Base-by-base conservation (phyloP, 73 alveolate genomes). In the Uronychia binucleata region DNA sequence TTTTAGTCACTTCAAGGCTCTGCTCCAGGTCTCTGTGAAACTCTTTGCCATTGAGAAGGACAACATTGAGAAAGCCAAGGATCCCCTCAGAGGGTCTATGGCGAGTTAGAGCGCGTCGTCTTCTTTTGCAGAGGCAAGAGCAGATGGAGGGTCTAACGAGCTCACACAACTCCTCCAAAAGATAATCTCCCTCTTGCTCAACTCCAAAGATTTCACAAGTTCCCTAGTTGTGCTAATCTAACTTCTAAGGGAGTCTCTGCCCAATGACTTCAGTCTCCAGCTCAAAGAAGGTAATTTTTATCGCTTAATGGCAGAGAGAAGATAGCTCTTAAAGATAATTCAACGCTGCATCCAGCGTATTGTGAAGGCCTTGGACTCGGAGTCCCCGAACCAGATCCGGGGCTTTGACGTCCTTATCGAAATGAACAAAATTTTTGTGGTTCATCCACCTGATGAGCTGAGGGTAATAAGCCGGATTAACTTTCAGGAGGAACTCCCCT, bases 401-500 rank as follows among this genome's bases (percentile, higher is more conserved):
- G 91, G 89, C 11, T 89, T 89, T 60, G 95, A 89, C 67, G 90
- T 89, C 19, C 86, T 89, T 26, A 78, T 89, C 27, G 95, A 89
- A 67, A 89, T 89, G 95, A 74, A 84, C 46, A 84, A 75, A 83
- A 80, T 89, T 25, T 89, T 89, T 75, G 28, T 77, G 8, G 75
- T 35, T 26, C 83, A 89, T 84, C 95, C 95, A 26, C 95, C 95
- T 11, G 95, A 89, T 57, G 57, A 34, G 33, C 58, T 80, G 1
- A 87, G 81, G 30, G 30, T 67, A 67, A 67, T 67, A 31, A 75
- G 57, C 67, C 5, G 5, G 5, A 46, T 46, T 11, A 11, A 46
- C 5, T 46, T 35, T 0, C 13, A 34, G 34, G 92, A 89, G 75
- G 95, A 83, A 26, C 86, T 89, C 11, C 95, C 95, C 5, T 87